Evolutionary conservation across 2,329 filamentous ascomycete species (phyloP).

Genomic region (Alternaria arborescens): DNA sequence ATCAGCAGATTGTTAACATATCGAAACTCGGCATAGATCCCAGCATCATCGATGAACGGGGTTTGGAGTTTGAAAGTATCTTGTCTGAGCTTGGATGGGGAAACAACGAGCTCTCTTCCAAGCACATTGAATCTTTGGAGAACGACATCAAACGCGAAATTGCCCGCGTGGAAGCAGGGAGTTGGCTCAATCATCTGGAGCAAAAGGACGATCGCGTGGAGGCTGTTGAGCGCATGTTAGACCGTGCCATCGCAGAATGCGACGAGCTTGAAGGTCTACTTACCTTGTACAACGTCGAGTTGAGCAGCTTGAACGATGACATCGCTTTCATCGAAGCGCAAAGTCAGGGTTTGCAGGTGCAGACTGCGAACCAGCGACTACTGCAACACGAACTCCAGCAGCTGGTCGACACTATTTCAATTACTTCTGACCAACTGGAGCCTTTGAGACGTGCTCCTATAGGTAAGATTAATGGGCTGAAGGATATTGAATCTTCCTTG

Average conservation of each 20-base stretch:
- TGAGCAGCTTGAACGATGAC: conserved; percentile 87
- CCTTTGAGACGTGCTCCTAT: conserved; percentile 77
- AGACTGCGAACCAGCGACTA: conserved; percentile 95
- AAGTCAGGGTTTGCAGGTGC: conserved; percentile 94
- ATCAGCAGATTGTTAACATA: conserved; percentile 82
- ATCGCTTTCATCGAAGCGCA: conserved; percentile 98
- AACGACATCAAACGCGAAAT: conserved; percentile 85
- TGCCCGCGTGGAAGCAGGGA: conserved; percentile 88
- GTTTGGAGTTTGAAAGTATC: conserved; percentile 81
- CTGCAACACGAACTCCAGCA: conserved; percentile 88
- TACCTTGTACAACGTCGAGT: conserved; percentile 92
- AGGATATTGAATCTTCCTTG: conserved; percentile 79
- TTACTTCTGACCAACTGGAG: conserved; percentile 77
- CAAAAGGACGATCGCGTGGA: conserved; percentile 91
- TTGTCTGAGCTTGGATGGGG: conserved; percentile 91
- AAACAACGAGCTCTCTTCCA: conserved; percentile 75
- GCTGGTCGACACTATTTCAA: conserved; percentile 89
- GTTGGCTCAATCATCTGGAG: conserved; percentile 83
- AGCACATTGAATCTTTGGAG: conserved; percentile 82
- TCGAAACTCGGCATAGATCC: conserved; percentile 80
- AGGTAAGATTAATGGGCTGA: conserved; percentile 73
- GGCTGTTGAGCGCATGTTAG: conserved; percentile 84
- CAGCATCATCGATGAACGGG: conserved; percentile 75
- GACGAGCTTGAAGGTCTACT: conserved; percentile 95
- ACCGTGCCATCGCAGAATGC: conserved; percentile 90